These are phyloP conservation scores for Globisporangium nunn DNA, from an alignment of 352 stramenopile genomes.

Conservation along the genomic window DNA sequence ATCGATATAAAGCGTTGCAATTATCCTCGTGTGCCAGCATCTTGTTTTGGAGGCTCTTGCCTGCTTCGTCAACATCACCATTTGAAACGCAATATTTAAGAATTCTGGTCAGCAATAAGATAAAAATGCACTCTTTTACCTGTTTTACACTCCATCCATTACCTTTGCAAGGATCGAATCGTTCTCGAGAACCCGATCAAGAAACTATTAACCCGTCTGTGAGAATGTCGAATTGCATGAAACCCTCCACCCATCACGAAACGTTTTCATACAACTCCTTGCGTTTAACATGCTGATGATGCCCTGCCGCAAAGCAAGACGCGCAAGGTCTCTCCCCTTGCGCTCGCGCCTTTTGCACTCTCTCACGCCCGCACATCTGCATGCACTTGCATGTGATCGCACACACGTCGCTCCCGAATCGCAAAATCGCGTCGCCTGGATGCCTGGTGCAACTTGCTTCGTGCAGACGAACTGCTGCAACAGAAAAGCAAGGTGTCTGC, in stretches of 20 bases:
- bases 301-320: background rate
- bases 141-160: background rate
- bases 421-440: background rate
- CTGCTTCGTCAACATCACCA: background rate
- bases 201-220: too few species aligned
- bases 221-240: background rate
- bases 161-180: background rate
- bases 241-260: background rate
- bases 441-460: background rate
- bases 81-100: slow-evolving; percentile 1
- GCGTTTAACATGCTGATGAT: background rate
- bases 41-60: background rate
- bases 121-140: background rate
- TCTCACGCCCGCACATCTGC: background rate
- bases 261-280: background rate
- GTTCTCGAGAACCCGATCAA: too few species aligned
- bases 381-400: background rate
- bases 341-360: background rate
- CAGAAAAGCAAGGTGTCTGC: background rate
- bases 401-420: background rate
- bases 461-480: background rate
- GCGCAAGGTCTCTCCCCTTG: background rate
- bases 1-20: too few species aligned
- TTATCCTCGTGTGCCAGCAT: background rate
- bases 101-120: background rate